Percentiles rank a stretch among this genome's conserved stretches.
phyloP scores from a whole-genome alignment of 2,329 filamentous ascomycete species.

The Fusarium sp. region DNA sequence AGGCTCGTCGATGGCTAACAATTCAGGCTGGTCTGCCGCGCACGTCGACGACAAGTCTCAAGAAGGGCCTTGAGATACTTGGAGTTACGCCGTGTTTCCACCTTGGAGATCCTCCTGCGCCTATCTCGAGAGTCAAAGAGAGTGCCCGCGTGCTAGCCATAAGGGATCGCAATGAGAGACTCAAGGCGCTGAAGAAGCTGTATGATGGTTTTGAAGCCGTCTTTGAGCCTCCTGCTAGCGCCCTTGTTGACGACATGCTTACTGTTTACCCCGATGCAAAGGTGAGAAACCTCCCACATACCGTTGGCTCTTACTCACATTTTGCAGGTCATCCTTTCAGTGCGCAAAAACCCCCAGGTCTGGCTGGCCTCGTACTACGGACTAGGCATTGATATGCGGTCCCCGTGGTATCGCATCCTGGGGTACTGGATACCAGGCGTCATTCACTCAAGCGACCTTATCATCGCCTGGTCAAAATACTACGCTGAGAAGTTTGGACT shows the following conservation, averaged over 20 bases:
- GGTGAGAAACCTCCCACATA: background rate
- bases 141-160: conserved; percentile 35
- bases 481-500: conserved; percentile 32
- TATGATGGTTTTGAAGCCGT: conserved; percentile 39
- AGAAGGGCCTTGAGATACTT: conserved; percentile 38
- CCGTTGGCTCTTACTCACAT: background rate
- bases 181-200: conserved; percentile 32
- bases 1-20: background rate
- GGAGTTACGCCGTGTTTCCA: conserved; percentile 36
- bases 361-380: conserved; percentile 40
- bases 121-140: conserved; percentile 33
- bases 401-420: conserved; percentile 27
- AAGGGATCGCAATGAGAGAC: conserved; percentile 29
- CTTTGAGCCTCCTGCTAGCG: conserved; percentile 39
- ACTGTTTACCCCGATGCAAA: conserved; percentile 34
- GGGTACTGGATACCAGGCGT: conserved; percentile 40
- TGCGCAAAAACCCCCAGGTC: conserved; percentile 38
- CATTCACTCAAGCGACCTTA: conserved; percentile 39
- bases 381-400: conserved; percentile 38
- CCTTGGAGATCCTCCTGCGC: conserved; percentile 37
- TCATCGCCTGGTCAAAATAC: conserved; percentile 33
- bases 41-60: conserved; percentile 39
- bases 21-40: conserved; percentile 34
- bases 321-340: conserved; percentile 29
- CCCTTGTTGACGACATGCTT: conserved; percentile 38